These are phyloP conservation scores for Coriolopsis trogii DNA, from an alignment of 1,284 basidiomycete species.

Conservation along the genomic window DNA sequence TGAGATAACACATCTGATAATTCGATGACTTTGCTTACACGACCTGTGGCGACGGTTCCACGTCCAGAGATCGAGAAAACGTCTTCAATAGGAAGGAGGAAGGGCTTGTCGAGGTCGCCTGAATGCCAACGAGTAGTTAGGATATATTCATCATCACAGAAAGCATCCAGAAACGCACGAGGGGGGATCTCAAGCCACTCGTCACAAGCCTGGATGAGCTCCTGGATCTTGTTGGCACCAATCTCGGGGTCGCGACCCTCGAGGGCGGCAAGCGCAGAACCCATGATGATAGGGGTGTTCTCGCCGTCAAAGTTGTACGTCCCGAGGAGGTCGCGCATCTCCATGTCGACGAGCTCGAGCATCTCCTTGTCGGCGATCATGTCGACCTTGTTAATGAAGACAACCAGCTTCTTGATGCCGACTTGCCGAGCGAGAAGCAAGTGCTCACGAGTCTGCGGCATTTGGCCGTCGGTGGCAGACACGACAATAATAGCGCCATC, in stretches of 20 bases:
- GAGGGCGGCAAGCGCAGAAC: slow-evolving; percentile 94
- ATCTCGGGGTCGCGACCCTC: slow-evolving; percentile 83
- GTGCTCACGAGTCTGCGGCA: slow-evolving; percentile 99
- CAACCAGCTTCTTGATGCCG: slow-evolving; percentile 97
- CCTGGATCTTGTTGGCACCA: slow-evolving; percentile 83
- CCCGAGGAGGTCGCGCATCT: slow-evolving; percentile 97
- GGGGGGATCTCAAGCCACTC: slow-evolving; percentile 94
- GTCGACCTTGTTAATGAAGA: slow-evolving; percentile 99
- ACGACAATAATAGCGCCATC: slow-evolving; percentile 98
- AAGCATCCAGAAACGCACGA: slow-evolving; percentile 55
- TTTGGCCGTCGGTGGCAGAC: slow-evolving; percentile 98
- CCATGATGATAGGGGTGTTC: slow-evolving; percentile 95
- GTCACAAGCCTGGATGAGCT: slow-evolving; percentile 90
- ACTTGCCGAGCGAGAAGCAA: slow-evolving; percentile 97
- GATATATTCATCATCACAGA: neutral
- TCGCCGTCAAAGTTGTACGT: slow-evolving; percentile 97
- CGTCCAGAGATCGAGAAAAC: slow-evolving; percentile 98
- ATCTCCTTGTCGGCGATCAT: slow-evolving; percentile 97
- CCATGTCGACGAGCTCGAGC: slow-evolving; percentile 99
- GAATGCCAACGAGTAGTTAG: neutral
- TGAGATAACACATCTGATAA: neutral
- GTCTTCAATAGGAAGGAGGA: slow-evolving; percentile 97
- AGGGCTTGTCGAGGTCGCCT: slow-evolving; percentile 98
- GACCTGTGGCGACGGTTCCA: slow-evolving; percentile 97
- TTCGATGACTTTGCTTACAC: slow-evolving; percentile 54